Evolutionary conservation across 305 asterid species (phyloP).

Genomic region (Ajuga reptans): DNA sequence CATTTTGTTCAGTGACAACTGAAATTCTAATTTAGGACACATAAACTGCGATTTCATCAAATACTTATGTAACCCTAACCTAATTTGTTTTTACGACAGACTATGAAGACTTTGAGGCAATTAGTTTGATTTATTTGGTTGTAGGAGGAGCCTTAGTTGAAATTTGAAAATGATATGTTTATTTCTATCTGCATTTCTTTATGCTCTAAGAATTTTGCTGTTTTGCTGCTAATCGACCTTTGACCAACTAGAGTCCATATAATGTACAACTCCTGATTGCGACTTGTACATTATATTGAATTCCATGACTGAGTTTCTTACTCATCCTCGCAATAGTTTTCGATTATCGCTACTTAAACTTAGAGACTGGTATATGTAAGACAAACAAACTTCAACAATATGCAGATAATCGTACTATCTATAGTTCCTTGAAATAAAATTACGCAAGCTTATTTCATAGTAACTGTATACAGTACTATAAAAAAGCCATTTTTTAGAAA

Average conservation of each 20-base stretch:
- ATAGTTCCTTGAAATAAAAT: neutral
- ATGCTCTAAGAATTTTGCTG: neutral
- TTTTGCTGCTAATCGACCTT: neutral
- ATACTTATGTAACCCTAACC: neutral
- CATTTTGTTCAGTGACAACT: neutral
- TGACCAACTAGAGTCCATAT: neutral
- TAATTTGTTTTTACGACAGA: neutral
- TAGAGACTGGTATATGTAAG: neutral
- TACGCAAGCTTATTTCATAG: neutral
- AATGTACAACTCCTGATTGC: neutral
- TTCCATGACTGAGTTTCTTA: neutral
- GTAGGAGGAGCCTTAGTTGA: neutral
- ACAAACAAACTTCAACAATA: neutral
- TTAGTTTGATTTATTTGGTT: slow-evolving; percentile 2
- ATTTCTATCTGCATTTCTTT: neutral
- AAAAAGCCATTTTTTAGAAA: neutral
- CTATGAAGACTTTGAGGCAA: neutral
- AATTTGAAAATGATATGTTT: neutral
- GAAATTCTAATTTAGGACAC: neutral
- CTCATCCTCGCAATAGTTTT: neutral
- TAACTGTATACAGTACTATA: neutral
- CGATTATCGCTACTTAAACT: neutral
- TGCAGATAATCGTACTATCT: neutral
- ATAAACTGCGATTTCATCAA: neutral
- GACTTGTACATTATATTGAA: neutral